phyloP scores from a whole-genome alignment of 2,329 filamentous ascomycete genomes.

The Penicillium sp. region DNA sequence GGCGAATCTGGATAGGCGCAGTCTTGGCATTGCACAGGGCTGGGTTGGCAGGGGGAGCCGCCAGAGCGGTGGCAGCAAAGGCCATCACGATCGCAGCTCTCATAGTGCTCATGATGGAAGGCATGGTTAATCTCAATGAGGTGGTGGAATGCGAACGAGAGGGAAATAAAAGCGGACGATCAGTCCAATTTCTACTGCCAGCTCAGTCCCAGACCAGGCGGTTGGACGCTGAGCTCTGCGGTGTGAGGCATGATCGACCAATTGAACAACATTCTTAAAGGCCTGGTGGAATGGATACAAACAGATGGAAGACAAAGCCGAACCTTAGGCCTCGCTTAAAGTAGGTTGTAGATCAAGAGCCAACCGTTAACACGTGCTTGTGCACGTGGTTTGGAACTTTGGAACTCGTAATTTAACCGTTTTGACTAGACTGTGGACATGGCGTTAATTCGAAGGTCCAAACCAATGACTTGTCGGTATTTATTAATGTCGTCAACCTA shows the following conservation, averaged over 20 bases:
- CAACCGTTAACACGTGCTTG: neutral
- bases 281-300: neutral
- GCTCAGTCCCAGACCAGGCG: neutral
- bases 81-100: neutral
- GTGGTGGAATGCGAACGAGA: too few relatives aligned
- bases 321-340: neutral
- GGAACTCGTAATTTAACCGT: neutral
- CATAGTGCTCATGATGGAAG: neutral
- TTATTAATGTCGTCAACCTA: neutral
- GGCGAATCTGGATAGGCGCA: conserved; percentile 11
- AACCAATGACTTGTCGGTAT: neutral
- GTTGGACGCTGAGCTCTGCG: neutral
- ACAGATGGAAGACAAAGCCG: neutral
- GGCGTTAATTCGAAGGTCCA: neutral
- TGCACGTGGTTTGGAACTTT: neutral
- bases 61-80: neutral
- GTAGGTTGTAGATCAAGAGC: neutral
- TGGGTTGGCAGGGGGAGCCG: neutral
- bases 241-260: neutral
- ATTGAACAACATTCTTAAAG: neutral
- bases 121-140: neutral
- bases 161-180: neutral
- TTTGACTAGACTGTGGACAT: neutral
- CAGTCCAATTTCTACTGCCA: neutral
- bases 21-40: neutral